Percentiles rank a stretch among this genome's conserved stretches.
phyloP scores from a whole-genome alignment of 371 early-diverging fungal species.

The Apophysomyces variabilis region DNA sequence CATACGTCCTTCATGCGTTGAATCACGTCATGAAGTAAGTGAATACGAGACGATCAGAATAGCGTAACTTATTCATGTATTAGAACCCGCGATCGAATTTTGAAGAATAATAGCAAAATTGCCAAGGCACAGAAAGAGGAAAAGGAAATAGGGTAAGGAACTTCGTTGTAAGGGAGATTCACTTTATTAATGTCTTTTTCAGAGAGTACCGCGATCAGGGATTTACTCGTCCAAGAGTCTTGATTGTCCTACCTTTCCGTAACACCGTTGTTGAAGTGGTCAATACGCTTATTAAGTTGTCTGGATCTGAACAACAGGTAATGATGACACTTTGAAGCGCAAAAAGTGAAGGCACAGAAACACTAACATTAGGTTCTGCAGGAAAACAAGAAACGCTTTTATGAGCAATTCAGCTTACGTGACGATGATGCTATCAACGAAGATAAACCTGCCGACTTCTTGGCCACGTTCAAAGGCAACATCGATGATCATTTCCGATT shows the following conservation, averaged over 20 bases:
- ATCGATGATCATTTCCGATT: conserved; percentile 96
- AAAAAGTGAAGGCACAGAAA: neutral
- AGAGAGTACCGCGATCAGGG: conserved; percentile 93
- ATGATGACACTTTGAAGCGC: neutral
- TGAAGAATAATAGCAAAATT: conserved; percentile 83
- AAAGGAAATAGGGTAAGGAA: conserved; percentile 46
- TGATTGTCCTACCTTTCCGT: conserved; percentile 90
- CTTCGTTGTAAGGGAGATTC: neutral
- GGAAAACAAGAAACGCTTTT: conserved; percentile 82
- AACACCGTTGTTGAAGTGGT: conserved; percentile 84
- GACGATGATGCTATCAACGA: conserved; percentile 62
- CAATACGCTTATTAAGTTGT: conserved; percentile 72
- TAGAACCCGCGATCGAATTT: conserved; percentile 70
- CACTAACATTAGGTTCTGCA: conserved; percentile 10
- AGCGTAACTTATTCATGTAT: neutral
- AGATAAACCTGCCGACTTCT: conserved; percentile 82
- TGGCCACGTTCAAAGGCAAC: conserved; percentile 89
- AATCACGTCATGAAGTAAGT: conserved; percentile 88
- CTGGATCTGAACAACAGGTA: conserved; percentile 79
- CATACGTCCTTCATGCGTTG: conserved; percentile 83
- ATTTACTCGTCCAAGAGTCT: conserved; percentile 91
- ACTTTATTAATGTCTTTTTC: conserved; percentile 6
- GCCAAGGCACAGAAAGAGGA: conserved; percentile 57
- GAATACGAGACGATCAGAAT: no score
- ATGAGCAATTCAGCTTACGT: conserved; percentile 70